phyloP scores from a whole-genome alignment of 352 stramenopile species.

The Globisporangium acanthophoron region DNA sequence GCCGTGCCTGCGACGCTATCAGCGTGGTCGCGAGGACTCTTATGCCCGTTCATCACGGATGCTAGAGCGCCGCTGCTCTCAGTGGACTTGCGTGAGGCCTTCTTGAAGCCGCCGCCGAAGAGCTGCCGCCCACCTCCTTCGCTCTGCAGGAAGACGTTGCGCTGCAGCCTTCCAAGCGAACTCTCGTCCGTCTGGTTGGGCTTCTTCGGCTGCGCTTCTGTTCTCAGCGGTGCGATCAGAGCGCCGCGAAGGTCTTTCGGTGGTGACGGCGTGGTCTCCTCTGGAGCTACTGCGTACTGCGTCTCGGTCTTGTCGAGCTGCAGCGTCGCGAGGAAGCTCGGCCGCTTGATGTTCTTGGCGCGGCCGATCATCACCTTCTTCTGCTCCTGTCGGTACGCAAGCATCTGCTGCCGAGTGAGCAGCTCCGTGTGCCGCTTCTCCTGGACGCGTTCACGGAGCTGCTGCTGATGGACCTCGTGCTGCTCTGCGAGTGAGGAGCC shows the following conservation, averaged over 20 bases:
- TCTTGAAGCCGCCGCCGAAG: conserved; percentile 33
- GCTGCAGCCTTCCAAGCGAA: conserved; percentile 10
- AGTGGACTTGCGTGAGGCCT: not conserved
- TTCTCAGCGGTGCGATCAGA: not conserved
- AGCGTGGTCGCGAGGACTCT: not conserved
- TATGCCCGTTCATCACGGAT: too few species aligned
- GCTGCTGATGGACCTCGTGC: conserved; percentile 6
- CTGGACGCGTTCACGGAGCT: conserved; percentile 11
- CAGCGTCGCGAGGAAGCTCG: conserved; percentile 26
- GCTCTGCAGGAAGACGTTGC: conserved; percentile 9
- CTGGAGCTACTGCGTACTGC: not conserved
- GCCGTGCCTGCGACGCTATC: not conserved
- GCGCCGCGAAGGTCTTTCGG: not conserved
- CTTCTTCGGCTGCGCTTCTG: not conserved
- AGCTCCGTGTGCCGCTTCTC: conserved; percentile 11
- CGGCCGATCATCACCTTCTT: conserved; percentile 12
- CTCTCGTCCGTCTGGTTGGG: not conserved
- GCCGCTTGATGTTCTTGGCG: conserved; percentile 10
- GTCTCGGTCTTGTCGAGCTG: conserved; percentile 13
- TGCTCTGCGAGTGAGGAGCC: not conserved
- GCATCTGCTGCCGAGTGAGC: conserved; percentile 11
- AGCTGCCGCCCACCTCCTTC: conserved; percentile 16
- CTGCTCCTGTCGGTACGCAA: conserved; percentile 18
- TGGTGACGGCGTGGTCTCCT: not conserved
- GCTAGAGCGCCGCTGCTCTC: not conserved